phyloP scores from a whole-genome alignment of 2,329 filamentous ascomycete genomes.

The Penicillium sp. region DNA sequence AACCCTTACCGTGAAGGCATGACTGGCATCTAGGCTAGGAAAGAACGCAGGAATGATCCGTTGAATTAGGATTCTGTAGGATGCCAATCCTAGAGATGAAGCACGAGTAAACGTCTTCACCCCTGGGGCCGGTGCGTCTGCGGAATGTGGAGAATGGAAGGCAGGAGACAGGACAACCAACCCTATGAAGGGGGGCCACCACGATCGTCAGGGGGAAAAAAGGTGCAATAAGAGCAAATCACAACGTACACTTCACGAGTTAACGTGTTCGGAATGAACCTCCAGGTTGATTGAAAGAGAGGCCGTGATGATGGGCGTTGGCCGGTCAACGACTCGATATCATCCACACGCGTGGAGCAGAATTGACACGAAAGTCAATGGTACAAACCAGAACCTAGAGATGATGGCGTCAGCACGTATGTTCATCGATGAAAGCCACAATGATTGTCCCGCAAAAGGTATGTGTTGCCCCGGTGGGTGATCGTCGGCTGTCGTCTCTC shows the following conservation, averaged over 20 bases:
- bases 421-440: conserved; percentile 4
- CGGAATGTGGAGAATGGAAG: conserved; percentile 40
- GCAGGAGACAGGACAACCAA: conserved; percentile 41
- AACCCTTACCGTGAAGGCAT: conserved; percentile 50
- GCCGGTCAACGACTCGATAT: conserved; percentile 30
- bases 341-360: conserved; percentile 32
- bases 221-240: conserved; percentile 33
- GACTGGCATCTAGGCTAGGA: conserved; percentile 50
- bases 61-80: conserved; percentile 38
- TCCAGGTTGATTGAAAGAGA: conserved; percentile 31
- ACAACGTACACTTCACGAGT: conserved; percentile 41
- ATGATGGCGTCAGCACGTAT: background rate
- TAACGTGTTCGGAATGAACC: conserved; percentile 31
- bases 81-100: conserved; percentile 46
- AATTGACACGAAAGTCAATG: conserved; percentile 26
- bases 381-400: background rate
- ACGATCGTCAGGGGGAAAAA: conserved; percentile 41
- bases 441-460: conserved; percentile 10
- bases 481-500: conserved; percentile 10
- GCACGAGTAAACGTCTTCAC: conserved; percentile 55
- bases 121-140: conserved; percentile 41
- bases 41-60: conserved; percentile 46
- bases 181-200: conserved; percentile 44
- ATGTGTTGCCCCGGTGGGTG: conserved; percentile 27
- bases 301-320: conserved; percentile 21